Percentiles rank a stretch among this genome's conserved stretches.
Conservation (phyloP, 1,139 yeast species). For the Yamadazyma sp. region DNA sequence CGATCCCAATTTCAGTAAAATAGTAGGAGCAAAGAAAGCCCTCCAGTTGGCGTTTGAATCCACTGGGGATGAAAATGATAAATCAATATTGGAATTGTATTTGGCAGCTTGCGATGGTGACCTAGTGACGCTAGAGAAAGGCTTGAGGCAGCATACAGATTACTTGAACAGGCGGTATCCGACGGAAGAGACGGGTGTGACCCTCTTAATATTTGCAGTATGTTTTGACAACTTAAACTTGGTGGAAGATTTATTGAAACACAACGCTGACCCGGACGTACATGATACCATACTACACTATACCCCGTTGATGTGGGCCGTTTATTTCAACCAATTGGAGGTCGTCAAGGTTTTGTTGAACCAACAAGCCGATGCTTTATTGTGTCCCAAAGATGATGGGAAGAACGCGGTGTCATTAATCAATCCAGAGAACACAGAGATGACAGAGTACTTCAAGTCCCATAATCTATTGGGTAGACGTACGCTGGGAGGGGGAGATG, state of each 20-base stretch:
- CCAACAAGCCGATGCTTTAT: conserved; percentile 44
- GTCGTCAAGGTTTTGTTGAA: conserved; percentile 35
- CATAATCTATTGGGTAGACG: conserved; percentile 40
- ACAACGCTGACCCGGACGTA: conserved; percentile 40
- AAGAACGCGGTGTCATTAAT: conserved; percentile 36
- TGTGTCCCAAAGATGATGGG: conserved; percentile 30
- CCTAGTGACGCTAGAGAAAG: conserved; percentile 38
- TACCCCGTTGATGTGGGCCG: conserved; percentile 54
- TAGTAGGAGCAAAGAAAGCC: conserved; percentile 49
- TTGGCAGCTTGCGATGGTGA: conserved; percentile 57
- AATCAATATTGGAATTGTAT: conserved; percentile 31
- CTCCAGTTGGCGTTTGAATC: conserved; percentile 26
- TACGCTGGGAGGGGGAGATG: conserved; percentile 9
- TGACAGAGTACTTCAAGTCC: conserved; percentile 38
- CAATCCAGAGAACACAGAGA: conserved; percentile 29
- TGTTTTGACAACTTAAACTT: conserved; percentile 47
- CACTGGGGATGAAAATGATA: conserved; percentile 10
- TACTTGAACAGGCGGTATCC: conserved; percentile 28
- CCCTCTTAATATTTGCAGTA: conserved; percentile 53
- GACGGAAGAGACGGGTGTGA: conserved; percentile 41
- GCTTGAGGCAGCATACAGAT: conserved; percentile 30
- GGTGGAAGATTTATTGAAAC: conserved; percentile 43
- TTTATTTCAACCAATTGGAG: conserved; percentile 37
- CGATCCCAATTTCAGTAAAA: conserved; percentile 42
- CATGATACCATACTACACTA: conserved; percentile 32